Conservation (phyloP, 2,329 filamentous ascomycete species). For the Talaromyces amestolkiae region DNA sequence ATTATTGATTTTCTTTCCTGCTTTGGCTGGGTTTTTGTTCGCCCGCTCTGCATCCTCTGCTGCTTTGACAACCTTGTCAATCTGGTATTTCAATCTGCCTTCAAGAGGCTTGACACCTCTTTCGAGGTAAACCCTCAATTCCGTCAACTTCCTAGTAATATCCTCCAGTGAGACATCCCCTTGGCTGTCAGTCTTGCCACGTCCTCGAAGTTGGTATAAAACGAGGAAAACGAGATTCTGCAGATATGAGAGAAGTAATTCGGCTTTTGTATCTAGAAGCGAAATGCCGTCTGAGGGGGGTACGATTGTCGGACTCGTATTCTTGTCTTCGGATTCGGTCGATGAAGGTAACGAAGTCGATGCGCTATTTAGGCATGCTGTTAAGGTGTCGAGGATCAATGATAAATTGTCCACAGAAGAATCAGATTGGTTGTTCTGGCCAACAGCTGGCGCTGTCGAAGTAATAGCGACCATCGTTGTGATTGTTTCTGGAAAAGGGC, state of each 20-base stretch:
- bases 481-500: not conserved
- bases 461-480: slow-evolving; percentile 8
- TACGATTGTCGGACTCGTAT: slow-evolving; percentile 66
- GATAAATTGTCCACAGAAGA: slow-evolving; percentile 22
- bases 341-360: slow-evolving; percentile 34
- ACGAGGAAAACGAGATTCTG: slow-evolving; percentile 91
- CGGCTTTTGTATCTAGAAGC: slow-evolving; percentile 91
- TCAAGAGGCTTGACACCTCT: slow-evolving; percentile 89
- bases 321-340: slow-evolving; percentile 24
- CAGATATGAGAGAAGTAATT: slow-evolving; percentile 92
- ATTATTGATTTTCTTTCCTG: slow-evolving; percentile 31
- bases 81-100: slow-evolving; percentile 86
- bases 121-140: slow-evolving; percentile 88
- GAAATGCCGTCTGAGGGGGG: slow-evolving; percentile 87
- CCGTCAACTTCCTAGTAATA: slow-evolving; percentile 81
- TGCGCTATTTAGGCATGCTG: slow-evolving; percentile 35
- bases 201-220: slow-evolving; percentile 71
- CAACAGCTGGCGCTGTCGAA: not conserved
- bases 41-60: slow-evolving; percentile 57
- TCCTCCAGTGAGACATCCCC: slow-evolving; percentile 51
- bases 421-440: not conserved
- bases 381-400: slow-evolving; percentile 35
- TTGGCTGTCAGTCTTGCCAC: slow-evolving; percentile 20
- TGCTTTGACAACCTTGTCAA: slow-evolving; percentile 88
- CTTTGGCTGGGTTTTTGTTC: slow-evolving; percentile 27